phyloP scores from a whole-genome alignment of 768 basidiomycete genomes.

The Butyriboletus loyo region DNA sequence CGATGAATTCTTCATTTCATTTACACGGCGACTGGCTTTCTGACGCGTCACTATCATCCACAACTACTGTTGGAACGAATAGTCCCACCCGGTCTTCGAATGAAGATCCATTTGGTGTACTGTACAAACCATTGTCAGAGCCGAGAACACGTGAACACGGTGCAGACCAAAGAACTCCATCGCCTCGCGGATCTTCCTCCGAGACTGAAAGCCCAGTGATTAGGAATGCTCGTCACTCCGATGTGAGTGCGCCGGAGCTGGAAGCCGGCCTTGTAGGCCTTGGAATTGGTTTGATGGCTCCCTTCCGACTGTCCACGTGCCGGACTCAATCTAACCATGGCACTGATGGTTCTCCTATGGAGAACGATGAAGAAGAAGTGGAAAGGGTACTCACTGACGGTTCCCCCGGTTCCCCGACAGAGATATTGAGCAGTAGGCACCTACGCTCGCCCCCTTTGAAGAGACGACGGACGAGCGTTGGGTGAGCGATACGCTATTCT shows the following conservation, averaged over 20 bases:
- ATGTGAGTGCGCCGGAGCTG: slow-evolving; percentile 25
- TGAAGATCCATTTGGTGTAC: slow-evolving; percentile 46
- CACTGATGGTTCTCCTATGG: slow-evolving; percentile 12
- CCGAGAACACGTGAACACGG: slow-evolving; percentile 9
- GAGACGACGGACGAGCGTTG: slow-evolving; percentile 44
- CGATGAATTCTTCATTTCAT: slow-evolving; percentile 27
- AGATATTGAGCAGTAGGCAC: slow-evolving; percentile 15
- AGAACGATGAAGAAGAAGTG: slow-evolving; percentile 35
- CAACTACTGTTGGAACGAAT: slow-evolving; percentile 17
- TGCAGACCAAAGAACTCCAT: slow-evolving; percentile 13
- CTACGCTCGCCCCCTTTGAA: slow-evolving; percentile 44
- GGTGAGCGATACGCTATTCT: slow-evolving; percentile 18
- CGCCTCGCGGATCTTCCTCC: slow-evolving; percentile 23
- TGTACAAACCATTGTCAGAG: slow-evolving; percentile 37
- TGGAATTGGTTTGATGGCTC: slow-evolving; percentile 46
- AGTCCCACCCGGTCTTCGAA: slow-evolving; percentile 29
- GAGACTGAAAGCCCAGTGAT: slow-evolving; percentile 53
- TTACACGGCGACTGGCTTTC: slow-evolving; percentile 30
- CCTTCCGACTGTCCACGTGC: slow-evolving; percentile 48
- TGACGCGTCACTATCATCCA: slow-evolving; percentile 28
- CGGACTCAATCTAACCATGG: slow-evolving; percentile 24
- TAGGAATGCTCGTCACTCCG: slow-evolving; percentile 25
- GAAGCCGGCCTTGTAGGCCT: slow-evolving; percentile 38
- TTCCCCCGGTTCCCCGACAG: slow-evolving; percentile 24
- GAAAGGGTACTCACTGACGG: slow-evolving; percentile 26